Evolutionary conservation across 768 basidiomycete species (phyloP).

Genomic region (Mrakia blollopis): DNA sequence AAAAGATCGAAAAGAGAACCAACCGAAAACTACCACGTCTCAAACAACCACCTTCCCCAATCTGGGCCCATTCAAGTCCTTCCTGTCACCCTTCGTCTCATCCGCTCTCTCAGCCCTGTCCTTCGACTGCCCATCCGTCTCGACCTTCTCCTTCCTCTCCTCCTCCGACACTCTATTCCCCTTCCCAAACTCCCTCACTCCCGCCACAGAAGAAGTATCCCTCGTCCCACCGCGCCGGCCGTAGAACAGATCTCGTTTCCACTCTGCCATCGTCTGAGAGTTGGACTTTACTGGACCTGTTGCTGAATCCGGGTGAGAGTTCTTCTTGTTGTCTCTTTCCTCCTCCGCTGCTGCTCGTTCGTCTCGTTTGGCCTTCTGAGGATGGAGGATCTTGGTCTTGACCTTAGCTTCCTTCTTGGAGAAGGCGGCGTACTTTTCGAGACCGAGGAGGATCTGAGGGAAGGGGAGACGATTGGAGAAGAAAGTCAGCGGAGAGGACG

Average conservation of each 20-base stretch:
- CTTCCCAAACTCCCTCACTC: neutral
- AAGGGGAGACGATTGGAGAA: neutral
- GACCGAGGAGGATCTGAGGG: constrained; percentile 18
- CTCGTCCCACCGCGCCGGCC: neutral
- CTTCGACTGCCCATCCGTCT: neutral
- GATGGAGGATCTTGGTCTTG: constrained; percentile 19
- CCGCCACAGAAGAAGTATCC: neutral
- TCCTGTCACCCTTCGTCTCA: neutral
- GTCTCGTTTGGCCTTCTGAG: constrained; percentile 3
- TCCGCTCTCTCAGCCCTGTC: neutral
- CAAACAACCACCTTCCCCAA: no score
- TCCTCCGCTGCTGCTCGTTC: neutral
- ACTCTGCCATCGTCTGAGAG: constrained; percentile 8
- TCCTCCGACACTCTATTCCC: neutral
- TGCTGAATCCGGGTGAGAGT: neutral
- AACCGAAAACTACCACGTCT: no score
- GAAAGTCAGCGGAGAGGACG: neutral
- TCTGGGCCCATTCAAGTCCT: neutral
- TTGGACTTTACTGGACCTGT: neutral
- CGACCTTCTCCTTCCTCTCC: neutral
- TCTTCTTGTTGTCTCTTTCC: neutral
- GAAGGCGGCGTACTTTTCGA: constrained; percentile 27
- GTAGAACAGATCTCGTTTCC: constrained; percentile 13
- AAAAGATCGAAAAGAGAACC: no score
- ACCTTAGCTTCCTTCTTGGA: constrained; percentile 7